phyloP scores from a whole-genome alignment of 768 basidiomycete species.

The Hydnum rufescens region DNA sequence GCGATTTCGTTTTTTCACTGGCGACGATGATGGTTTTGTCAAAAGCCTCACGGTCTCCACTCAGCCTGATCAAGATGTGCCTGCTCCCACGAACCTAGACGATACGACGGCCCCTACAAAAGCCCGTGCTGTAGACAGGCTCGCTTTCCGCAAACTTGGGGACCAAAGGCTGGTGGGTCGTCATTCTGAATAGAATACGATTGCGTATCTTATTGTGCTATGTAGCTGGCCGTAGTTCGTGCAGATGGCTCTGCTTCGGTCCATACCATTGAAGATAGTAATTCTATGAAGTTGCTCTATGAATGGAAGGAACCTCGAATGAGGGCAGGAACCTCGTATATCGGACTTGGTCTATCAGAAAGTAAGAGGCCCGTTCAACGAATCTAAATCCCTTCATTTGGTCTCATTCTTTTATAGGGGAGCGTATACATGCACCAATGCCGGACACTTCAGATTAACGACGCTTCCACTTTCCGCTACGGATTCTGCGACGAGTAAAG shows the following conservation, averaged over 20 bases:
- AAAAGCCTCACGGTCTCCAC: slow-evolving; percentile 27
- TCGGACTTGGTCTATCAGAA: slow-evolving; percentile 35
- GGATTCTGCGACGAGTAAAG: slow-evolving; percentile 13
- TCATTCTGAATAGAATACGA: neutral
- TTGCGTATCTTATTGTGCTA: neutral
- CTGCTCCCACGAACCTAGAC: neutral
- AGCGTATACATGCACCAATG: slow-evolving; percentile 52
- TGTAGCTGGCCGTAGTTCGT: slow-evolving; percentile 42
- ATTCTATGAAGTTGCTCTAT: slow-evolving; percentile 21
- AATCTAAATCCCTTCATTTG: neutral
- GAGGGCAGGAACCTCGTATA: slow-evolving; percentile 31
- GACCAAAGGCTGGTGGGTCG: slow-evolving; percentile 6
- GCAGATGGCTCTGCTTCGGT: slow-evolving; percentile 36
- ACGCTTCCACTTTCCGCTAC: slow-evolving; percentile 14
- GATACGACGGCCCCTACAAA: neutral
- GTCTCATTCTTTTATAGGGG: slow-evolving; percentile 18
- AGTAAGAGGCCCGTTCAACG: slow-evolving; percentile 19
- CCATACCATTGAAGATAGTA: slow-evolving; percentile 25
- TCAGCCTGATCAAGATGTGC: neutral
- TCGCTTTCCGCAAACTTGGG: slow-evolving; percentile 3
- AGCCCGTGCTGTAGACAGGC: slow-evolving; percentile 5
- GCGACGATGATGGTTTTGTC: slow-evolving; percentile 62
- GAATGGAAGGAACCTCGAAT: slow-evolving; percentile 51
- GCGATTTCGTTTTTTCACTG: slow-evolving; percentile 38
- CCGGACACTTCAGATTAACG: slow-evolving; percentile 45